These are phyloP conservation scores for Pseudomonodictys pantanalensis DNA, from an alignment of 495 filamentous ascomycete species.

Conservation along the genomic window DNA sequence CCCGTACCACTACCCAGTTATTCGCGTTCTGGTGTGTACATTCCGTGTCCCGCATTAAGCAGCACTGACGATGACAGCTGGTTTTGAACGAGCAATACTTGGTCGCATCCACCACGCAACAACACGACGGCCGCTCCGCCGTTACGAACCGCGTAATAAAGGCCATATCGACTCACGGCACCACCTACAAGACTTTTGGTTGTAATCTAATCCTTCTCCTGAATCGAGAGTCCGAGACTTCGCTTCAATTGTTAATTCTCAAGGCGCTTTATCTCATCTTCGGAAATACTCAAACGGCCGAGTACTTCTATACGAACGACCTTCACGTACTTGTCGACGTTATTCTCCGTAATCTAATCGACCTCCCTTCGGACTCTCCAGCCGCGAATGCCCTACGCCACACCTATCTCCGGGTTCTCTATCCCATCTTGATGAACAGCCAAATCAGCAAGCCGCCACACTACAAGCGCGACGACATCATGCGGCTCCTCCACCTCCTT, in stretches of 20 bases:
- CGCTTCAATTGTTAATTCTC: slow-evolving; percentile 87
- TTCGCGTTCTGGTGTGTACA: slow-evolving; percentile 75
- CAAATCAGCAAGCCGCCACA: slow-evolving; percentile 77
- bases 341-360: slow-evolving; percentile 90
- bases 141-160: slow-evolving; percentile 91
- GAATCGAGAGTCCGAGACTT: slow-evolving; percentile 89
- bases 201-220: slow-evolving; percentile 96
- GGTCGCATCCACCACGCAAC: slow-evolving; percentile 62
- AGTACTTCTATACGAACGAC: slow-evolving; percentile 99
- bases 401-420: slow-evolving; percentile 95
- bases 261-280: slow-evolving; percentile 95
- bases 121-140: slow-evolving; percentile 43
- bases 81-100: slow-evolving; percentile 99
- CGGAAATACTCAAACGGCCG: slow-evolving; percentile 82
- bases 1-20: slow-evolving; percentile 94
- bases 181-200: slow-evolving; percentile 86
- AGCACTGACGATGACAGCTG: slow-evolving; percentile 53
- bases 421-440: slow-evolving; percentile 84
- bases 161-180: slow-evolving; percentile 72
- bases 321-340: slow-evolving; percentile 92
- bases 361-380: slow-evolving; percentile 68
- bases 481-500: slow-evolving; percentile 69
- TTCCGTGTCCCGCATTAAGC: neutral
- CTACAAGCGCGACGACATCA: slow-evolving; percentile 88
- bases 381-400: slow-evolving; percentile 66